Conservation (phyloP, 768 basidiomycete genomes). For the Leccinellum luteum region DNA sequence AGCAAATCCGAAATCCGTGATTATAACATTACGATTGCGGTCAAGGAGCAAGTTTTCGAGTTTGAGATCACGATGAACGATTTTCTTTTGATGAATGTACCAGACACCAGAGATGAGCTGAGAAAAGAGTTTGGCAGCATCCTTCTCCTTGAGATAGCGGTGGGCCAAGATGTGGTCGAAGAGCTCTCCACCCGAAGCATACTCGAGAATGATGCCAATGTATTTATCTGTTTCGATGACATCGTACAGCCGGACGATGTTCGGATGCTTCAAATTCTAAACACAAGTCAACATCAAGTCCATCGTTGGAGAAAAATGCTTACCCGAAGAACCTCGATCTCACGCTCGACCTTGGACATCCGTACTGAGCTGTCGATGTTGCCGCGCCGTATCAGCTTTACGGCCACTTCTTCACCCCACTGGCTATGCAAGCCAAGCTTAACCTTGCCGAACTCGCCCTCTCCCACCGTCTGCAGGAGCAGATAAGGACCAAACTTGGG, state of each 20-base stretch:
- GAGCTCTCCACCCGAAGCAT: conserved; percentile 96
- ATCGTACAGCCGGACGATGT: conserved; percentile 97
- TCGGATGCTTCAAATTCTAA: conserved; percentile 92
- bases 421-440: conserved; percentile 93
- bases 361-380: conserved; percentile 84
- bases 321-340: conserved; percentile 96
- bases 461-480: conserved; percentile 92
- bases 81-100: conserved; percentile 99
- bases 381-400: conserved; percentile 92
- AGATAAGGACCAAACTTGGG: conserved; percentile 96
- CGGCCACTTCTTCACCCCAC: conserved; percentile 98
- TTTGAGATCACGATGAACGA: conserved; percentile 98
- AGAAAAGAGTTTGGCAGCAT: conserved; percentile 93
- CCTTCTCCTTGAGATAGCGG: conserved; percentile 90
- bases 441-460: conserved; percentile 98
- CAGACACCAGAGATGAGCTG: conserved; percentile 98
- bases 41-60: conserved; percentile 97
- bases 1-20: conserved; percentile 99
- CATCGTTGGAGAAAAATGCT: conserved; percentile 24
- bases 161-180: conserved; percentile 99
- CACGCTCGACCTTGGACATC: conserved; percentile 94
- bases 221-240: conserved; percentile 99
- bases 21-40: conserved; percentile 96
- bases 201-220: conserved; percentile 98
- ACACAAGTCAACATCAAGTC: conserved; percentile 8